Evolutionary conservation across 2,329 filamentous ascomycete species (phyloP).

Genomic region (Colletotrichum lini): DNA sequence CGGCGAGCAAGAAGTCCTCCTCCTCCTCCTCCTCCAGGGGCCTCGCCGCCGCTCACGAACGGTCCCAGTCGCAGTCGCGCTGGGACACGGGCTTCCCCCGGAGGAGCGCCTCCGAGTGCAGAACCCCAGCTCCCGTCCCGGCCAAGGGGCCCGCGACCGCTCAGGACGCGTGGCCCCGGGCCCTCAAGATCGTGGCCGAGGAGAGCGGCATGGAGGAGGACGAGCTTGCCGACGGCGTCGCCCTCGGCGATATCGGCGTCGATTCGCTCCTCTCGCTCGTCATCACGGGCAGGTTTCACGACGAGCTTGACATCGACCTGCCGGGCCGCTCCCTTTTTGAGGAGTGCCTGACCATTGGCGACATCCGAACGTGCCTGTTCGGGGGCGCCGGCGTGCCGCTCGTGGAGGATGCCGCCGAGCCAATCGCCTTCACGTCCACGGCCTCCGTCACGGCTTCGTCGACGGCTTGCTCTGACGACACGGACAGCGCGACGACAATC

Average conservation of each 20-base stretch:
- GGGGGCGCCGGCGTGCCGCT: neutral
- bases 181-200: conserved; percentile 68
- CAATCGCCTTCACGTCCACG: neutral
- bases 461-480: conserved; percentile 50
- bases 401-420: no score
- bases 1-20: conserved; percentile 54
- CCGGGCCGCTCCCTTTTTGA: conserved; percentile 64
- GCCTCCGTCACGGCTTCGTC: conserved; percentile 45
- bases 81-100: no score
- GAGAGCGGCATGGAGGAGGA: conserved; percentile 68
- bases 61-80: conserved; percentile 44
- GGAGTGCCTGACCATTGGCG: conserved; percentile 67
- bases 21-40: conserved; percentile 49
- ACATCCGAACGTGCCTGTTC: conserved; percentile 58
- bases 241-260: conserved; percentile 70
- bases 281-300: conserved; percentile 69
- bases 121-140: conserved; percentile 46
- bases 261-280: conserved; percentile 73
- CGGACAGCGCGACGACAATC: conserved; percentile 42
- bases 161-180: conserved; percentile 59
- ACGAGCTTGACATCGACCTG: conserved; percentile 70
- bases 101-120: conserved; percentile 49
- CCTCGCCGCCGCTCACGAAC: conserved; percentile 58
- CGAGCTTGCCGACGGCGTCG: conserved; percentile 69
- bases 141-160: conserved; percentile 47